Conservation (phyloP, 1,139 yeast species). For the Nakaseomyces sp. region DNA sequence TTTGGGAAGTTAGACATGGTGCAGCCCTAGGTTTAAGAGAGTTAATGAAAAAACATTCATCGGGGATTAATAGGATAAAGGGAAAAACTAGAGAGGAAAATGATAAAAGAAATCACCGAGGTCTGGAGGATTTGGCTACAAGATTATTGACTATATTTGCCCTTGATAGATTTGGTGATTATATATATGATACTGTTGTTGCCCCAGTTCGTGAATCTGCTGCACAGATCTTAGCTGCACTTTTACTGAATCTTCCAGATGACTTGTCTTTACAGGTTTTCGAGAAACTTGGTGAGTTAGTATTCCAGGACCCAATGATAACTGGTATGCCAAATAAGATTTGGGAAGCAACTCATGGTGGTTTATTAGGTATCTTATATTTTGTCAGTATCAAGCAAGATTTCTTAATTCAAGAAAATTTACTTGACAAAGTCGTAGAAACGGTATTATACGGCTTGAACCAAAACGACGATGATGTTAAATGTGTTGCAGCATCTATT, state of each 20-base stretch:
- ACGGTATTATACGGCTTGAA: slow-evolving; percentile 83
- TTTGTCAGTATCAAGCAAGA: slow-evolving; percentile 86
- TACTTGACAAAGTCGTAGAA: slow-evolving; percentile 63
- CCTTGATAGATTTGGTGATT: slow-evolving; percentile 92
- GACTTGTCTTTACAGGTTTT: slow-evolving; percentile 54
- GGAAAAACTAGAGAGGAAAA: slow-evolving; percentile 58
- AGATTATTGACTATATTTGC: slow-evolving; percentile 82
- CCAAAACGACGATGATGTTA: slow-evolving; percentile 90
- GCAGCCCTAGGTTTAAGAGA: slow-evolving; percentile 91
- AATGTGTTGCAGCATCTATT: slow-evolving; percentile 93
- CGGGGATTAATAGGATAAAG: slow-evolving; percentile 74
- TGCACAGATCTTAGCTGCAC: slow-evolving; percentile 89
- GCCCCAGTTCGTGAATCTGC: slow-evolving; percentile 98
- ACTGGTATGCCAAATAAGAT: slow-evolving; percentile 28
- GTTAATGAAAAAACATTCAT: slow-evolving; percentile 73
- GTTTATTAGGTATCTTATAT: slow-evolving; percentile 87
- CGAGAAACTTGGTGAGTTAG: slow-evolving; percentile 55
- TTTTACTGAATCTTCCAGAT: slow-evolving; percentile 61
- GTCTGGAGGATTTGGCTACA: slow-evolving; percentile 83
- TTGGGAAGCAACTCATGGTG: slow-evolving; percentile 99
- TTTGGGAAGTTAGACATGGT: slow-evolving; percentile 96
- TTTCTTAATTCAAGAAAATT: slow-evolving; percentile 48
- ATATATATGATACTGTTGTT: slow-evolving; percentile 93
- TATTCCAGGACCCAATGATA: slow-evolving; percentile 53
- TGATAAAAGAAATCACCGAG: slow-evolving; percentile 51